These are phyloP conservation scores for Raffaelea albimanens DNA, from an alignment of 2,329 filamentous ascomycete genomes.

Conservation along the genomic window DNA sequence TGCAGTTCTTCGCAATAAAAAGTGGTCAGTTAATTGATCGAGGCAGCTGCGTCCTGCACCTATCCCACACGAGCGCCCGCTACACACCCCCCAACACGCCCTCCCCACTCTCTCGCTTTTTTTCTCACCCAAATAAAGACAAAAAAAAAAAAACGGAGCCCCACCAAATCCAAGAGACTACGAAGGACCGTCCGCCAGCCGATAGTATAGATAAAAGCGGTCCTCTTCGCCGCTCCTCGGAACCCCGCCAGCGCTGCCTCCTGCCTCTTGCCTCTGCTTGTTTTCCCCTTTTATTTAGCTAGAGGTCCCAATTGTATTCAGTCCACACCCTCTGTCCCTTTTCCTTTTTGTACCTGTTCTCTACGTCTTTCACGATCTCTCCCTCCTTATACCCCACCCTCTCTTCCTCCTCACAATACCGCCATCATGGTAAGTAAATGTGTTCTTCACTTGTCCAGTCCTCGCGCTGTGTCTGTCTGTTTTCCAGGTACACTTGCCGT, in stretches of 20 bases:
- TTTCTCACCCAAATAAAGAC: slow-evolving; percentile 5
- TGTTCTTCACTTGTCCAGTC: not conserved
- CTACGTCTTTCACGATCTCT: not conserved
- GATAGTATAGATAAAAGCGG: slow-evolving; percentile 8
- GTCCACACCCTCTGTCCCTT: not conserved
- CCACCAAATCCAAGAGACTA: not conserved
- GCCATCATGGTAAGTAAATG: slow-evolving; percentile 11
- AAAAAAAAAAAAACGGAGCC: slow-evolving; percentile 4
- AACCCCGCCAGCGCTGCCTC: slow-evolving; percentile 7
- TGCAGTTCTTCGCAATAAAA: not conserved
- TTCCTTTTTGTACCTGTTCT: not conserved
- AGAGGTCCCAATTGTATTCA: not conserved
- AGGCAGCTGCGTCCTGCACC: not conserved
- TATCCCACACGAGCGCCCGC: no score
- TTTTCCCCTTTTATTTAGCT: slow-evolving; percentile 1
- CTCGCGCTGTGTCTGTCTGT: not conserved
- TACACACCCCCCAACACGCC: not conserved
- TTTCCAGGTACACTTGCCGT: no score
- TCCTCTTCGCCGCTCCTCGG: slow-evolving; percentile 10
- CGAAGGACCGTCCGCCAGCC: no score
- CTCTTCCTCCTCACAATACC: slow-evolving; percentile 4
- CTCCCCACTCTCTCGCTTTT: slow-evolving; percentile 10
- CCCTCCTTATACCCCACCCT: not conserved
- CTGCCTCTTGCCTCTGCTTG: not conserved
- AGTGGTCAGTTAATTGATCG: slow-evolving; percentile 3